Evolutionary conservation across 345 rosid genomes (phyloP).

Genomic region (Raphanus sativus): DNA sequence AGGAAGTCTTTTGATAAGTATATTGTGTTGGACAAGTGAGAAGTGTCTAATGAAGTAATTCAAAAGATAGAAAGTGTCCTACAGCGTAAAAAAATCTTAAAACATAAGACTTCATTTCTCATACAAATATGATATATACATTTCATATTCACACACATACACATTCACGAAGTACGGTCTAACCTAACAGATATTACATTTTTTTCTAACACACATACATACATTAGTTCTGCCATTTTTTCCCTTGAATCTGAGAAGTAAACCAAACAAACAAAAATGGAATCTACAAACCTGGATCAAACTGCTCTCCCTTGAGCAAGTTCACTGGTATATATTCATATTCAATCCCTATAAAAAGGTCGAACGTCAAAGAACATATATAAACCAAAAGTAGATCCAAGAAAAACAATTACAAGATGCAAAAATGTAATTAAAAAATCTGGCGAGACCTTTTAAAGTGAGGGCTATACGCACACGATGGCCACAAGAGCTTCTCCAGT

Average conservation of each 20-base stretch:
- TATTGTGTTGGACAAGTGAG: no score
- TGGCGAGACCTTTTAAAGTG: slow-evolving; percentile 56
- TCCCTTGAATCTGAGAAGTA: background rate
- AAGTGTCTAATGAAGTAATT: no score
- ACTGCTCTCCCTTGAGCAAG: slow-evolving; percentile 58
- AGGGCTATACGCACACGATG: slow-evolving; percentile 76
- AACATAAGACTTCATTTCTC: background rate
- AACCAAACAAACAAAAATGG: background rate
- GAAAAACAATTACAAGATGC: background rate
- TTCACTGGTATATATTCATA: slow-evolving; percentile 69
- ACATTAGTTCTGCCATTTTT: background rate
- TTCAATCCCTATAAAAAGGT: slow-evolving; percentile 47
- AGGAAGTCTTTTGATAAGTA: no score
- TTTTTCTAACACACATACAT: background rate
- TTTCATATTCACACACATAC: background rate
- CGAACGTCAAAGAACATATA: background rate
- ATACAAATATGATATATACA: slow-evolving; percentile 18
- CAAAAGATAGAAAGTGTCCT: no score
- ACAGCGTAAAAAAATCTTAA: no score
- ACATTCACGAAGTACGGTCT: background rate
- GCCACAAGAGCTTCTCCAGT: slow-evolving; percentile 78
- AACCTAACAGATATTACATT: background rate
- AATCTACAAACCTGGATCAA: slow-evolving; percentile 48
- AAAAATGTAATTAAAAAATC: background rate
- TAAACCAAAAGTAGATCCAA: background rate